These are phyloP conservation scores for Arabidopsis lyrata DNA, from an alignment of 441 rosid genomes.

Conservation along the genomic window DNA sequence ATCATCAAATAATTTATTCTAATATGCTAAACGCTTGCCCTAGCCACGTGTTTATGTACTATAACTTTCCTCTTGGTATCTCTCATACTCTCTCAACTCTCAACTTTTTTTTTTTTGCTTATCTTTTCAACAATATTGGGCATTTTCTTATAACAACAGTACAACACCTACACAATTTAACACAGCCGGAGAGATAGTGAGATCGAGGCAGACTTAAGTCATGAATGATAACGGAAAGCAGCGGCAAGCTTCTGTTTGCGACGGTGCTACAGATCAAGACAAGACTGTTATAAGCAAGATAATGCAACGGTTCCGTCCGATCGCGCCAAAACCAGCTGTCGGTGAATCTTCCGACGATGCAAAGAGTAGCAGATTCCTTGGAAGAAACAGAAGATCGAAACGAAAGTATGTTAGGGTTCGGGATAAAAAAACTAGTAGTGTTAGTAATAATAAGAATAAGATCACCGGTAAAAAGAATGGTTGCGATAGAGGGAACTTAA, in stretches of 20 bases:
- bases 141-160: background rate
- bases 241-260: slow-evolving; percentile 6
- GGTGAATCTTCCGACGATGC: slow-evolving; percentile 44
- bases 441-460: background rate
- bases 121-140: background rate
- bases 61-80: slow-evolving; percentile 34
- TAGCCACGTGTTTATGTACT: slow-evolving; percentile 42
- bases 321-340: slow-evolving; percentile 68
- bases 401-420: slow-evolving; percentile 82
- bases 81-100: slow-evolving; percentile 11
- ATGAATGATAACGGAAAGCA: slow-evolving; percentile 25
- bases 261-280: slow-evolving; percentile 32
- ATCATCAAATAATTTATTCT: slow-evolving; percentile 26
- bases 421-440: slow-evolving; percentile 41
- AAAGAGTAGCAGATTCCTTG: slow-evolving; percentile 37
- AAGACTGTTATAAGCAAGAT: slow-evolving; percentile 41
- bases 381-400: slow-evolving; percentile 49
- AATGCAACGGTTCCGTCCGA: slow-evolving; percentile 73
- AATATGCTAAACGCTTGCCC: slow-evolving; percentile 37
- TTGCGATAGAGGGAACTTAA: slow-evolving; percentile 15
- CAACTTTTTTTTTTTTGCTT: background rate
- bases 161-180: background rate
- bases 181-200: background rate
- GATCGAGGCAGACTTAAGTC: slow-evolving; percentile 6
- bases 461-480: slow-evolving; percentile 18